A percentile compares a stretch with the other conserved stretches of the same genome.
phyloP scores from a whole-genome alignment of 306 rosid genomes.

The Pyrus pyrifolia region DNA sequence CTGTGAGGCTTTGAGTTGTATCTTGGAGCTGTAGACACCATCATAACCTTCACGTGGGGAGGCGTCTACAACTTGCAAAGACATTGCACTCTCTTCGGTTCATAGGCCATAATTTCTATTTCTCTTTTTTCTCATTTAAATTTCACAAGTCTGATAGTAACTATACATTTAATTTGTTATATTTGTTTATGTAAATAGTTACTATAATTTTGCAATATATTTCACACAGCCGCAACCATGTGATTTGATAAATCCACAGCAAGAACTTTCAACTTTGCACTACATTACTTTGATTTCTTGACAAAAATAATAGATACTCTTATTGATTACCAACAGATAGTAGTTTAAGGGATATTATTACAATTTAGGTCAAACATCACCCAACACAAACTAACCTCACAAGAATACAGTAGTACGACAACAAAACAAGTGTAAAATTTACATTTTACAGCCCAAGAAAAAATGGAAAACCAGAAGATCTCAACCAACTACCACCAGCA shows the following conservation, averaged over 20 bases:
- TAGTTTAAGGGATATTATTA: neutral
- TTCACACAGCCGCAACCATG: neutral
- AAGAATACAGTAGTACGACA: neutral
- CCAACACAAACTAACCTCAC: neutral
- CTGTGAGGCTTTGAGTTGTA: too few species aligned
- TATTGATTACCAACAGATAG: neutral
- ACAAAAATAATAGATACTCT: neutral
- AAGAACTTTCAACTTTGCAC: neutral
- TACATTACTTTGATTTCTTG: neutral
- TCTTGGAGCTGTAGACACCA: too few species aligned
- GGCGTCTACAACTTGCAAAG: too few species aligned
- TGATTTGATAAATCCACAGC: neutral
- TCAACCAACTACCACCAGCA: constrained; percentile 63
- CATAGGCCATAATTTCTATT: too few species aligned
- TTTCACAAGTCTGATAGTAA: too few species aligned
- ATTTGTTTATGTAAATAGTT: too few species aligned
- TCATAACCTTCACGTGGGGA: too few species aligned
- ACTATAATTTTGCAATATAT: too few species aligned
- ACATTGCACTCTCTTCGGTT: too few species aligned
- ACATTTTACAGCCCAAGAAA: constrained; percentile 48
- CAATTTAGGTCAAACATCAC: neutral
- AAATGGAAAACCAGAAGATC: constrained; percentile 63
- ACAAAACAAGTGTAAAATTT: neutral
- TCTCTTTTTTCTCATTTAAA: too few species aligned
- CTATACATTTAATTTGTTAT: too few species aligned